Evolutionary conservation across 2,329 filamentous ascomycete species (phyloP), one percentile per base, ranked within the genome.

Genomic region (Westerdykella ornata): DNA sequence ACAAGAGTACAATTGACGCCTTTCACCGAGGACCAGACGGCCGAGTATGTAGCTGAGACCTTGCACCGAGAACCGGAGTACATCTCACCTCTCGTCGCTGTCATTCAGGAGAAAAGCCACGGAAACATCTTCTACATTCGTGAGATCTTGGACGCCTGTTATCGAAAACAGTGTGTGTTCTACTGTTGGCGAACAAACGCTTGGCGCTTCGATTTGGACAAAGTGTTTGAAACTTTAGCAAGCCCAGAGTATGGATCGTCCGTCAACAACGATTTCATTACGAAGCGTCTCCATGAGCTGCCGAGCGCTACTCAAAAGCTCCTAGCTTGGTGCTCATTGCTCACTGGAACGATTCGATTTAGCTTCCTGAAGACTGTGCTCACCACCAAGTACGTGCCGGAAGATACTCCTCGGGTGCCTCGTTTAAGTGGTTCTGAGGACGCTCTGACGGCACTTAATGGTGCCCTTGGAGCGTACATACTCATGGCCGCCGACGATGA

Each of bases 81-180:
- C 35, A 77, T 92, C 1, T 70, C 85, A 1, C 82, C 88, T 0
- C 72, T 97, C 14, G 85, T 86, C 2, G 78, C 88, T 5, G 85
- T 95, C 8, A 80, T 96, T 5, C 85, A 94, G 61, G 88, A 90
- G 56, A 94, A 92, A 68, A 90, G 86, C 7, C 78, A 78, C 18
- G 89, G 89, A 1, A 95, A 94, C 47, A 84, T 88, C 0, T 96
- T 95, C 57, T 94, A 92, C 57, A 85, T 95, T 63, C 77, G 87
- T 41, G 87, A 95, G 66, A 94, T 96, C 77, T 76, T 96, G 4
- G 86, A 86, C 57, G 83, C 84, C 3, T 94, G 87, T 60, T 82
- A 94, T 62, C 80, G 86, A 31, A 92, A 87, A 59, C 83, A 83
- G 51, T 94, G 86, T 62, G 84, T 96, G 37, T 94, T 82, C 78